Conservation (phyloP, 495 filamentous ascomycete species). For the Penicillium antarcticum region DNA sequence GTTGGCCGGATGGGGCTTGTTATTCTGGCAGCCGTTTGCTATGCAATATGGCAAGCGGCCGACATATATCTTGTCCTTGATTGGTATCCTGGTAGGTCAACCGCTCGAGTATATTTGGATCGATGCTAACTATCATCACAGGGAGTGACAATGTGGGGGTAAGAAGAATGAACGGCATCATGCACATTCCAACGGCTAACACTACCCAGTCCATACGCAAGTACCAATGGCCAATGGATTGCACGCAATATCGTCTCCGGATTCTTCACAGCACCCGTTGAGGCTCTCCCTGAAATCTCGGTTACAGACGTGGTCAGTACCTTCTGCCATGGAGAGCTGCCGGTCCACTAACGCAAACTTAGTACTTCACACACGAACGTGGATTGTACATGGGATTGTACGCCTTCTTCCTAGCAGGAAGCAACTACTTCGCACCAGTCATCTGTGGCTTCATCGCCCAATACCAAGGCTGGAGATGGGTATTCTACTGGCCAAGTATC, state of each 20-base stretch:
- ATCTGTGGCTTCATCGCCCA: constrained; percentile 67
- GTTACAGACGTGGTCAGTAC: constrained; percentile 55
- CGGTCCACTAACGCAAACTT: background rate
- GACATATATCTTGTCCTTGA: constrained; percentile 56
- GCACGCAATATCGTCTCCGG: constrained; percentile 59
- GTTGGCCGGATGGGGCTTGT: constrained; percentile 58
- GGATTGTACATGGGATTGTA: constrained; percentile 65
- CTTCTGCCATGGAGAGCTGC: background rate
- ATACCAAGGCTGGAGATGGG: constrained; percentile 61
- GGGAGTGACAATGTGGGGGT: constrained; percentile 42
- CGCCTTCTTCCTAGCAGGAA: constrained; percentile 58
- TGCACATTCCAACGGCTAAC: constrained; percentile 1
- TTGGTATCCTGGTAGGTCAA: constrained; percentile 46
- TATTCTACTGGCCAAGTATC: constrained; percentile 63
- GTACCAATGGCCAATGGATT: constrained; percentile 59
- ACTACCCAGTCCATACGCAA: constrained; percentile 30
- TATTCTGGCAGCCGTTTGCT: constrained; percentile 69
- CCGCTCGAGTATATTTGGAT: background rate
- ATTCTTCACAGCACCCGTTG: constrained; percentile 65
- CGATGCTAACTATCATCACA: constrained; percentile 4
- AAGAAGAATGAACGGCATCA: constrained; percentile 11
- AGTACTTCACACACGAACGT: constrained; percentile 64
- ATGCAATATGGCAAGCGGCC: constrained; percentile 66
- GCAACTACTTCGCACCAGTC: constrained; percentile 63
- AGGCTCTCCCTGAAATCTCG: constrained; percentile 58